These are phyloP conservation scores for Naganishia cerealis DNA, from an alignment of 1,284 basidiomycete species.

Conservation along the genomic window DNA sequence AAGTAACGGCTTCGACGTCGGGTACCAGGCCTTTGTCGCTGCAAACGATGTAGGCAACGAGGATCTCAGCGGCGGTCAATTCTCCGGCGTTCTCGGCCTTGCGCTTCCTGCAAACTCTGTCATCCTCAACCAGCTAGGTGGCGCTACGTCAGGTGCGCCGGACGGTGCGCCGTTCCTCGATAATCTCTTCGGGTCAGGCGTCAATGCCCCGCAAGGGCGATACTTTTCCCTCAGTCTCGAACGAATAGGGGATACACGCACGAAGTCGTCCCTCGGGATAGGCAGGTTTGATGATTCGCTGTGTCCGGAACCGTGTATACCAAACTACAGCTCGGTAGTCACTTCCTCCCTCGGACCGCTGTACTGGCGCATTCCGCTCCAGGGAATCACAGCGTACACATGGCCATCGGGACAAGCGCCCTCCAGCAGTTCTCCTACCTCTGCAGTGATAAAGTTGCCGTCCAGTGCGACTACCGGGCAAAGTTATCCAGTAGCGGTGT, in stretches of 20 bases:
- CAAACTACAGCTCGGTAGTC: slow-evolving; percentile 46
- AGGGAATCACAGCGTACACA: slow-evolving; percentile 29
- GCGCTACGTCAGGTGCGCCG: slow-evolving; percentile 48
- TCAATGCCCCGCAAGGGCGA: slow-evolving; percentile 46
- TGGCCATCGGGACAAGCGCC: slow-evolving; percentile 28
- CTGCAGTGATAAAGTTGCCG: slow-evolving; percentile 28
- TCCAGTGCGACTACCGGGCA: slow-evolving; percentile 29
- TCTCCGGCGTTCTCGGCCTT: slow-evolving; percentile 50
- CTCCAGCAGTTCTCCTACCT: background rate
- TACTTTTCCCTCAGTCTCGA: slow-evolving; percentile 49
- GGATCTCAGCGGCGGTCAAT: slow-evolving; percentile 47
- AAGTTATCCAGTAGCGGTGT: slow-evolving; percentile 45
- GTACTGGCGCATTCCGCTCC: slow-evolving; percentile 32
- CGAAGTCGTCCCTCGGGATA: slow-evolving; percentile 46
- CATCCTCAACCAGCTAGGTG: slow-evolving; percentile 46
- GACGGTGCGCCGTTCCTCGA: slow-evolving; percentile 54
- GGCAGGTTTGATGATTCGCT: slow-evolving; percentile 38
- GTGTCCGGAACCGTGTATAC: slow-evolving; percentile 48
- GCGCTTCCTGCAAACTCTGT: slow-evolving; percentile 51
- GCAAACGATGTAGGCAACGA: slow-evolving; percentile 45
- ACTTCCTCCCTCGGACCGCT: slow-evolving; percentile 32
- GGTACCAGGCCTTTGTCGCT: slow-evolving; percentile 52
- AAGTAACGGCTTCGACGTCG: slow-evolving; percentile 45
- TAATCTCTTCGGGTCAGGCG: slow-evolving; percentile 51
- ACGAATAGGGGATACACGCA: slow-evolving; percentile 50